Evolutionary conservation across 2,329 filamentous ascomycete genomes (phyloP).

Genomic region (Trichothecium roseum): DNA sequence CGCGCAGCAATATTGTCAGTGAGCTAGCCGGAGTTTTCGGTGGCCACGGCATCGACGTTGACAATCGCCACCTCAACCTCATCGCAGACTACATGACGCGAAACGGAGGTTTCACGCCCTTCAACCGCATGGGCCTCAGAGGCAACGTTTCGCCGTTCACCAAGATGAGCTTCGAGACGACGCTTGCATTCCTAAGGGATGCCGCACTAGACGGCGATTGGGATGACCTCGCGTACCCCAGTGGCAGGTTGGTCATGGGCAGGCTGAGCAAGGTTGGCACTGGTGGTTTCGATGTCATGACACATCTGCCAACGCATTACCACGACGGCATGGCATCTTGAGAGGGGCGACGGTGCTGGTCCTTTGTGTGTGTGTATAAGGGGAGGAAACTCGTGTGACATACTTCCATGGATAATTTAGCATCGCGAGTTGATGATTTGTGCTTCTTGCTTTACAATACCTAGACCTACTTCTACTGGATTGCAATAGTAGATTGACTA

Average conservation of each 20-base stretch:
- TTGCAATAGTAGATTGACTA: not conserved
- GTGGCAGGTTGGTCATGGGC: constrained; percentile 80
- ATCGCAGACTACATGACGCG: constrained; percentile 99
- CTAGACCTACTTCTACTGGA: too few relatives aligned
- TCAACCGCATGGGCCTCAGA: constrained; percentile 82
- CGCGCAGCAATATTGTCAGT: constrained; percentile 72
- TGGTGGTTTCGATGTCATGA: constrained; percentile 82
- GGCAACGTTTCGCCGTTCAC: constrained; percentile 84
- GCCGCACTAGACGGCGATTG: constrained; percentile 83
- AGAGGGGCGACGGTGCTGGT: not conserved
- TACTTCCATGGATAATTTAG: not conserved
- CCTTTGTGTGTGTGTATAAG: not conserved
- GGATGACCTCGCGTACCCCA: constrained; percentile 80
- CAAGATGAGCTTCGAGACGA: constrained; percentile 99
- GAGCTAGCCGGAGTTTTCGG: constrained; percentile 82
- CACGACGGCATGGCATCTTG: constrained; percentile 17
- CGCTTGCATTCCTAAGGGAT: constrained; percentile 84
- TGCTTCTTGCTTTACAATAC: not conserved
- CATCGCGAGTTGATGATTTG: not conserved
- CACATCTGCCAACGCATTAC: constrained; percentile 44
- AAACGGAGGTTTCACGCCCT: constrained; percentile 77
- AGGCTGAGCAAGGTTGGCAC: constrained; percentile 76
- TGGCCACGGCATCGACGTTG: constrained; percentile 84
- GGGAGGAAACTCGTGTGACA: not conserved
- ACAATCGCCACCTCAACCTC: constrained; percentile 84